Conservation (phyloP, 495 filamentous ascomycete genomes). For the Aspergillus wentii region DNA sequence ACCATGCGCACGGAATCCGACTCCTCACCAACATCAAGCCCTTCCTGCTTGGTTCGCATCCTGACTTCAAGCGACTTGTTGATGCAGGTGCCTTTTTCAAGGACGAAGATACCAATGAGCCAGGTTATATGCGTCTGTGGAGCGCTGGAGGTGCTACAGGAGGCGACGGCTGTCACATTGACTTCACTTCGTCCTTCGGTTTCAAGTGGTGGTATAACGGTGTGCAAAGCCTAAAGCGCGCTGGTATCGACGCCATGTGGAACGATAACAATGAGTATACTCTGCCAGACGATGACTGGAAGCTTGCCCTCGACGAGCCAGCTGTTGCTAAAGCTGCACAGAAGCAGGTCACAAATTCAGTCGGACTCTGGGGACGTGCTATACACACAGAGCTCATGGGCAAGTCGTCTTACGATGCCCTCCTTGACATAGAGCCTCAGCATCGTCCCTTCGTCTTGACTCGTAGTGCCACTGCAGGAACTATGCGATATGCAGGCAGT, state of each 20-base stretch:
- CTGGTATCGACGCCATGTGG: constrained; percentile 68
- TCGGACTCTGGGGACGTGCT: constrained; percentile 61
- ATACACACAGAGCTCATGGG: constrained; percentile 63
- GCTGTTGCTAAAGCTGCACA: constrained; percentile 24
- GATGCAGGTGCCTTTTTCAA: constrained; percentile 54
- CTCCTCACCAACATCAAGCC: constrained; percentile 69
- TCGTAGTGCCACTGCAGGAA: constrained; percentile 61
- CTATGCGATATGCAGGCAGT: constrained; percentile 60
- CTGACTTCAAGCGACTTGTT: constrained; percentile 53
- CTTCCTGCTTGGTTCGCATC: constrained; percentile 60
- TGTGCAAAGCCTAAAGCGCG: constrained; percentile 51
- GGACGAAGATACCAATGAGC: constrained; percentile 46
- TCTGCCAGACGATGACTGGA: constrained; percentile 59
- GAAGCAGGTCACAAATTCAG: constrained; percentile 22
- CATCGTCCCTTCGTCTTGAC: constrained; percentile 61
- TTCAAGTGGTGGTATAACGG: constrained; percentile 67
- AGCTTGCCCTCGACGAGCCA: constrained; percentile 46
- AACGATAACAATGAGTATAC: constrained; percentile 76
- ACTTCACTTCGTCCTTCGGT: constrained; percentile 61
- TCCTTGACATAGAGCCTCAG: constrained; percentile 48
- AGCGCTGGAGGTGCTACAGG: constrained; percentile 63
- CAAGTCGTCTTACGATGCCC: constrained; percentile 60
- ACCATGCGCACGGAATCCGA: constrained; percentile 57
- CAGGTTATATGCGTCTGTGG: constrained; percentile 59
- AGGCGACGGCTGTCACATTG: constrained; percentile 63